Evolutionary conservation across 441 rosid genomes (phyloP).

Genomic region (Hura crepitans): DNA sequence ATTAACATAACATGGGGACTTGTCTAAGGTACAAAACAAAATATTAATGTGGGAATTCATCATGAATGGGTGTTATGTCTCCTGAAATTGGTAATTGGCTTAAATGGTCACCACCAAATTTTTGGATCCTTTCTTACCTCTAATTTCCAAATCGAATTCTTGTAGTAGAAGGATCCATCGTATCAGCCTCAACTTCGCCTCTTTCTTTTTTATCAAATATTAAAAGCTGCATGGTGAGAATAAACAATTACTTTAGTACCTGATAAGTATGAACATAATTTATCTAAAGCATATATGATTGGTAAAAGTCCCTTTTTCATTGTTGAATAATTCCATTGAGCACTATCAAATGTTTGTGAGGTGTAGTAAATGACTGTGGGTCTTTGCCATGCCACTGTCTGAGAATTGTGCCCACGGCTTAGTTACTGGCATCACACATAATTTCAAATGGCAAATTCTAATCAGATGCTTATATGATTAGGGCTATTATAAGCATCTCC

Average conservation of each 20-base stretch:
- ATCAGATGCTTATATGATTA: not conserved
- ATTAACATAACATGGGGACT: not conserved
- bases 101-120: not conserved
- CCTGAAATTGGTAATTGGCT: no score
- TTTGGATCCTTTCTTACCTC: not conserved
- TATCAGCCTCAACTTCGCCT: not conserved
- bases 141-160: not conserved
- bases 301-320: no score
- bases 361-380: not conserved
- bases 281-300: not conserved
- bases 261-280: not conserved
- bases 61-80: no score
- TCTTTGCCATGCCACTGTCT: not conserved
- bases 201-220: not conserved
- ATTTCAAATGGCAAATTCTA: not conserved
- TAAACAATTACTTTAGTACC: not conserved
- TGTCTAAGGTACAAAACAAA: no score
- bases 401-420: not conserved
- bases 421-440: not conserved
- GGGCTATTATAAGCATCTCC: not conserved
- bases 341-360: not conserved
- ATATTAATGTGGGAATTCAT: no score
- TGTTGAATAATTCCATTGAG: not conserved
- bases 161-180: not conserved
- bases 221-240: not conserved